These are phyloP conservation scores for Trichoderma asperelloides DNA, from an alignment of 495 filamentous ascomycete genomes.

Conservation along the genomic window DNA sequence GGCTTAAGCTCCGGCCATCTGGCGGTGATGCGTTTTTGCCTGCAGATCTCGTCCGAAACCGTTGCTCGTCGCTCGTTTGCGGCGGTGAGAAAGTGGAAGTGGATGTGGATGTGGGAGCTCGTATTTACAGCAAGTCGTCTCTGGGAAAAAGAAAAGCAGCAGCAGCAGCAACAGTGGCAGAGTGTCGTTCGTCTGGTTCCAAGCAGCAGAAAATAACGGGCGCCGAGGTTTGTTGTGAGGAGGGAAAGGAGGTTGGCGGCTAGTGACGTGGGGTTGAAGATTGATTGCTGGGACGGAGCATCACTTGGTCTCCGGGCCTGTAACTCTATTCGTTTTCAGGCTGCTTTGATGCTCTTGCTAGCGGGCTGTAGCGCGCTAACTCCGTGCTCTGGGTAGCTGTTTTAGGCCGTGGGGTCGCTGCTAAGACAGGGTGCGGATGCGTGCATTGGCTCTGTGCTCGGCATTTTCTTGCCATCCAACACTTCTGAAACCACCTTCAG, in stretches of 20 bases:
- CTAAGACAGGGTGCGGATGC: background rate
- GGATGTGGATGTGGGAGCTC: background rate
- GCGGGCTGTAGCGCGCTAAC: background rate
- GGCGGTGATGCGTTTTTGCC: background rate
- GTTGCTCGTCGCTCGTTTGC: background rate
- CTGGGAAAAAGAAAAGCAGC: background rate
- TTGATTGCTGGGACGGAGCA: background rate
- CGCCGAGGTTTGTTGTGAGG: background rate
- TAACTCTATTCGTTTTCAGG: slow-evolving; percentile 1
- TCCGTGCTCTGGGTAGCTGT: background rate
- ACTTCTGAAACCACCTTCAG: background rate
- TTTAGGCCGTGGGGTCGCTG: background rate
- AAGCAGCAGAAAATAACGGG: background rate
- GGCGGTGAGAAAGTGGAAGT: background rate
- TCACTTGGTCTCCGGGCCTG: background rate
- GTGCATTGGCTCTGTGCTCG: background rate
- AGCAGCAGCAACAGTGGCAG: background rate
- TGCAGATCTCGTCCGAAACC: background rate
- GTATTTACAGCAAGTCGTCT: background rate
- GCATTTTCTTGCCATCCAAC: background rate
- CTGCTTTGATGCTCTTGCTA: background rate
- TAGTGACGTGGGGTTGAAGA: slow-evolving; percentile 6
- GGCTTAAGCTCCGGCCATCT: slow-evolving; percentile 9
- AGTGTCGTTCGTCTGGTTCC: background rate
- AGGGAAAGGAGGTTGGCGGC: slow-evolving; percentile 7